phyloP scores from a whole-genome alignment of 257 asterid genomes.

The Henckelia pumila region DNA sequence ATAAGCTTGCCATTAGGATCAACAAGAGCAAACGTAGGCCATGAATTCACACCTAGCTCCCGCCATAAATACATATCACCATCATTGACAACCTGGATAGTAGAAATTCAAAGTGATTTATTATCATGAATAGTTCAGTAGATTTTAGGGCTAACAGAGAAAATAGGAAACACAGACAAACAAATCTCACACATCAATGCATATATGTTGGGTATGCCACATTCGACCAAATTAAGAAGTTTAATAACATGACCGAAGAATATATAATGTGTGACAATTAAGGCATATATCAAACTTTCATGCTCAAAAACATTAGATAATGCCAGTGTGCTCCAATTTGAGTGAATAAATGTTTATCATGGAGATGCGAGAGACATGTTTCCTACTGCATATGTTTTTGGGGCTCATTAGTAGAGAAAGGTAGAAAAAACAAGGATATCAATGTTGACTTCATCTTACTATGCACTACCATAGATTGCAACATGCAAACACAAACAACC shows the following conservation, averaged over 20 bases:
- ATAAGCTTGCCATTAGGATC: constrained; percentile 91
- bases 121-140: constrained; percentile 6
- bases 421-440: no score
- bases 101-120: constrained; percentile 18
- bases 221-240: no score
- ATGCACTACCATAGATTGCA: no score
- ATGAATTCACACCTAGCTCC: constrained; percentile 86
- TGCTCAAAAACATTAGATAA: no score
- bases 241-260: not conserved
- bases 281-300: no score
- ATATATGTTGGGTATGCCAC: not conserved
- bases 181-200: constrained; percentile 1
- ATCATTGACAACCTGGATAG: constrained; percentile 85
- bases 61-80: constrained; percentile 97
- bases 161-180: constrained; percentile 16
- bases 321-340: no score
- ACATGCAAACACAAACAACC: no score
- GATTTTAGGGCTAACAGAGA: constrained; percentile 10
- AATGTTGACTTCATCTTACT: no score
- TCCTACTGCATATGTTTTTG: no score
- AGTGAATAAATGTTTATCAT: no score
- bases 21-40: constrained; percentile 95
- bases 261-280: not conserved
- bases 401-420: no score
- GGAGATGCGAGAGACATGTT: no score